Conservation (phyloP, 2,329 filamentous ascomycete species). For the Arthrobotrys megalospora region DNA sequence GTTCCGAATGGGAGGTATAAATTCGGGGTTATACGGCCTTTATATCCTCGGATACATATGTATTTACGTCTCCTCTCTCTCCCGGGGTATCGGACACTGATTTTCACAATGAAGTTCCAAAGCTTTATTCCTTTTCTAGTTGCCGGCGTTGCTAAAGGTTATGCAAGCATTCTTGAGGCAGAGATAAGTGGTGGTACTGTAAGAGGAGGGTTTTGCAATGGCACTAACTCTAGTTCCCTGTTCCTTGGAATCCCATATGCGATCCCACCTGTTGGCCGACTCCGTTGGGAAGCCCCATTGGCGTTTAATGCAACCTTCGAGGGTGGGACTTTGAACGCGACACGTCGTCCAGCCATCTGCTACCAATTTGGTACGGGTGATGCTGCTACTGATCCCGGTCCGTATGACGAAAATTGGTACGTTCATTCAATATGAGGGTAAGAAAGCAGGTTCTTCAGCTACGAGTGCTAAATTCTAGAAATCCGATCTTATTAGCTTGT, state of each 20-base stretch:
- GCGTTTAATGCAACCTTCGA: conserved; percentile 37
- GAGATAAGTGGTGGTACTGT: conserved; percentile 17
- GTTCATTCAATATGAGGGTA: background rate
- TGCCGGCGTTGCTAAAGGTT: background rate
- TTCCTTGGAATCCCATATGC: conserved; percentile 53
- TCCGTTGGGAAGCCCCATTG: conserved; percentile 46
- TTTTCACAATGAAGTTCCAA: background rate
- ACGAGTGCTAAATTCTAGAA: too few relatives aligned
- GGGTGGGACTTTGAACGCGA: conserved; percentile 36
- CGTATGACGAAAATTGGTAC: conserved; percentile 55
- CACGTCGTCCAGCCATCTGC: conserved; percentile 19
- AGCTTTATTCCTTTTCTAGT: background rate
- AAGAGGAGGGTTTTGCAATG: conserved; percentile 18
- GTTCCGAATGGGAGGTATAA: background rate
- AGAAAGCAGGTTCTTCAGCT: background rate
- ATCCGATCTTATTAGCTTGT: conserved; percentile 18
- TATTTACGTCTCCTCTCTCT: background rate
- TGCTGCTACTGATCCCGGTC: background rate
- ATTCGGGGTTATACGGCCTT: background rate
- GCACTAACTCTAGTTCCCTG: conserved; percentile 17
- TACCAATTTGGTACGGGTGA: conserved; percentile 32
- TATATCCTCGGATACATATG: too few relatives aligned
- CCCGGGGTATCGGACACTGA: background rate
- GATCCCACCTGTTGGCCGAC: conserved; percentile 34
- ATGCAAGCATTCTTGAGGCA: conserved; percentile 26